Base-by-base conservation (phyloP, 345 rosid genomes). In the Gossypium mustelinum region DNA sequence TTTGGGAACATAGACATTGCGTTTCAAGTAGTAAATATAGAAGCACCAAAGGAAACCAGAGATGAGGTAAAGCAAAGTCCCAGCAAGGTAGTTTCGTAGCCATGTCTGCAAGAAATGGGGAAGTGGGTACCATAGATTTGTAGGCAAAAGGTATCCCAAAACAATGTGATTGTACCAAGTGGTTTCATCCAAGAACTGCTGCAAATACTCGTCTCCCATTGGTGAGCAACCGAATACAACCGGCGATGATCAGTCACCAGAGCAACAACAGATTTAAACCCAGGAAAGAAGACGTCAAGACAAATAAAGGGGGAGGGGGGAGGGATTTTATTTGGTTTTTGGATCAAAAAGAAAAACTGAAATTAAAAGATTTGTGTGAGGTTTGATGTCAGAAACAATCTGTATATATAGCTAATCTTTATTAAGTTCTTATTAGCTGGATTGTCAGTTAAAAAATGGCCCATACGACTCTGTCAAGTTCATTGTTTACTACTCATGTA, bases 11-110 rank as follows among this genome's bases (percentile, higher is more conserved):
- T 85, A 91, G 77, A 93, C 91, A 43, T 93, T 87, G 85, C 87
- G 88, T 73, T 92, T 91, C 81, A 84, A 81, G 87, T 89, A 85
- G 76, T 95, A 95, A 75, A 95, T 88, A 84, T 89, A 91, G 81
- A 91, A 85, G 82, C 94, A 93, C 99, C 99, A 95, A 45, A 95
- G 86, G 76, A 88, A 70, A 12, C 97, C 97, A 45, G 99, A 90
- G 83, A 88, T 47, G 51, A 96, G 77, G 88, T 96, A 96, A 4
- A 91, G 81, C 45, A 92, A 18, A 60, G 85, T 79, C 55, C 92
- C 98, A 13, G 94, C 97, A 39, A 88, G 73, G 82, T 86, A 96
- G 85, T 93, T 96, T 1, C 99, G 87, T 16, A 93, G 90, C 99
- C 99, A 96, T 3, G 95, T 90, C 85, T 92, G 98, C 44, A 85